These are phyloP conservation scores for Talaromyces atroroseus DNA, from an alignment of 2,329 filamentous ascomycete species.

Conservation along the genomic window DNA sequence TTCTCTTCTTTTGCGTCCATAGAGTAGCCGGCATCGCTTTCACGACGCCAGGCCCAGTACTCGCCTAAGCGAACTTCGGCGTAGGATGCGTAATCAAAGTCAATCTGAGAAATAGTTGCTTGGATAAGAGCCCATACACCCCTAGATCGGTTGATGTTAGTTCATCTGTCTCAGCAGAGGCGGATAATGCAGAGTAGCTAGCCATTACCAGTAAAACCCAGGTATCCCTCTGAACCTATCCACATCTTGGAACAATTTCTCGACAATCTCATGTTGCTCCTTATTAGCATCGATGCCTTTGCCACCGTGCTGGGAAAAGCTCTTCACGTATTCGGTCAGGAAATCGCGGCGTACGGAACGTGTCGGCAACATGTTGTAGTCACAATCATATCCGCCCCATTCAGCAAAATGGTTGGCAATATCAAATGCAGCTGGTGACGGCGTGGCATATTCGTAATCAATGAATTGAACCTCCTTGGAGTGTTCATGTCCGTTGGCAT, in stretches of 20 bases:
- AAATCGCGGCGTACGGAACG: slow-evolving; percentile 71
- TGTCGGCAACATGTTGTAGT: slow-evolving; percentile 77
- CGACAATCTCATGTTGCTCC: slow-evolving; percentile 60
- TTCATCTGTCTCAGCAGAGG: neutral
- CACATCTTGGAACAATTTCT: slow-evolving; percentile 70
- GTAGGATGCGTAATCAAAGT: slow-evolving; percentile 93
- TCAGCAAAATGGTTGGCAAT: slow-evolving; percentile 97
- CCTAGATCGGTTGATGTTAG: slow-evolving; percentile 51
- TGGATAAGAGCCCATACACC: slow-evolving; percentile 96
- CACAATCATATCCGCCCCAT: slow-evolving; percentile 96
- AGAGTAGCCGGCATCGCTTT: slow-evolving; percentile 59
- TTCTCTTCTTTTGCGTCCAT: slow-evolving; percentile 51
- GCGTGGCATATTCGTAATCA: slow-evolving; percentile 96
- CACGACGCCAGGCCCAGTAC: slow-evolving; percentile 87
- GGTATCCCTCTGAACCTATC: slow-evolving; percentile 84
- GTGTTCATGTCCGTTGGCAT: slow-evolving; percentile 16
- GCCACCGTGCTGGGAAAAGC: slow-evolving; percentile 57
- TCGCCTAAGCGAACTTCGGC: slow-evolving; percentile 80
- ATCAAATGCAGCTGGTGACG: slow-evolving; percentile 91
- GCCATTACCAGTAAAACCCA: slow-evolving; percentile 65
- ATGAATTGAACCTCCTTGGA: slow-evolving; percentile 71
- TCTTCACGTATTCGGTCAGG: slow-evolving; percentile 72
- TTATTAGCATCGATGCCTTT: slow-evolving; percentile 37
- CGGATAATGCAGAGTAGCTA: neutral
- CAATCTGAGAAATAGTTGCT: slow-evolving; percentile 86